phyloP scores from a whole-genome alignment of 768 basidiomycete species.

The Boletales sp. region DNA sequence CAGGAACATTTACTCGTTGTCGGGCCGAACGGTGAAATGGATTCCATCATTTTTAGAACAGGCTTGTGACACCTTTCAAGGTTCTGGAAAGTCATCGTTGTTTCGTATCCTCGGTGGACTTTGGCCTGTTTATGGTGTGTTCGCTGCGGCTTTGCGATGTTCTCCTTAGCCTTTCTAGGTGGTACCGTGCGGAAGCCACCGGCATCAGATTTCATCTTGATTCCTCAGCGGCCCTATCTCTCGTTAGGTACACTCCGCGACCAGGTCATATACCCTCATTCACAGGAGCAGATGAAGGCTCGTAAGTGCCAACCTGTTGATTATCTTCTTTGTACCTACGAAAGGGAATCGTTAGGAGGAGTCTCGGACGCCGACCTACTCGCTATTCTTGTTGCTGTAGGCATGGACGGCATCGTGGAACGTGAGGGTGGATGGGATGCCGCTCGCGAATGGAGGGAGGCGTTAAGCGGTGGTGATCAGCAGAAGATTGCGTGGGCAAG shows the following conservation, averaged over 20 bases:
- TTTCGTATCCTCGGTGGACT: slow-evolving; percentile 96
- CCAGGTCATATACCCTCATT: slow-evolving; percentile 95
- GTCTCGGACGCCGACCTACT: slow-evolving; percentile 74
- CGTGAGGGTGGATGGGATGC: slow-evolving; percentile 96
- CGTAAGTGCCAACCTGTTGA: slow-evolving; percentile 42
- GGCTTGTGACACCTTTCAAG: slow-evolving; percentile 31
- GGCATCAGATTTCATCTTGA: slow-evolving; percentile 85
- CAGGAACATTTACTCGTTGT: slow-evolving; percentile 91
- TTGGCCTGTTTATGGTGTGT: slow-evolving; percentile 72
- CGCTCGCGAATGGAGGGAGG: slow-evolving; percentile 90
- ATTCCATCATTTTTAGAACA: not conserved
- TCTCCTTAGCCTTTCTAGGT: slow-evolving; percentile 27
- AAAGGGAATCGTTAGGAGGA: slow-evolving; percentile 44
- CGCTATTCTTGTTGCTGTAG: slow-evolving; percentile 67
- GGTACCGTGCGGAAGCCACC: slow-evolving; percentile 89
- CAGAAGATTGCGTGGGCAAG: slow-evolving; percentile 97
- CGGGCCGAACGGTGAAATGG: slow-evolving; percentile 79
- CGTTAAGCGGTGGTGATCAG: slow-evolving; percentile 92
- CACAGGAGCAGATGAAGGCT: slow-evolving; percentile 70
- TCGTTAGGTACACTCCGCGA: slow-evolving; percentile 91
- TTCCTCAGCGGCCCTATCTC: slow-evolving; percentile 96
- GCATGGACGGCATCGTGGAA: slow-evolving; percentile 84
- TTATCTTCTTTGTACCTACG: not conserved
- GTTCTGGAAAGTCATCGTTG: slow-evolving; percentile 85
- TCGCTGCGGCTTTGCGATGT: not conserved